phyloP scores from a whole-genome alignment of 192 early-diverging fungal species.

The Pilaira anomala region DNA sequence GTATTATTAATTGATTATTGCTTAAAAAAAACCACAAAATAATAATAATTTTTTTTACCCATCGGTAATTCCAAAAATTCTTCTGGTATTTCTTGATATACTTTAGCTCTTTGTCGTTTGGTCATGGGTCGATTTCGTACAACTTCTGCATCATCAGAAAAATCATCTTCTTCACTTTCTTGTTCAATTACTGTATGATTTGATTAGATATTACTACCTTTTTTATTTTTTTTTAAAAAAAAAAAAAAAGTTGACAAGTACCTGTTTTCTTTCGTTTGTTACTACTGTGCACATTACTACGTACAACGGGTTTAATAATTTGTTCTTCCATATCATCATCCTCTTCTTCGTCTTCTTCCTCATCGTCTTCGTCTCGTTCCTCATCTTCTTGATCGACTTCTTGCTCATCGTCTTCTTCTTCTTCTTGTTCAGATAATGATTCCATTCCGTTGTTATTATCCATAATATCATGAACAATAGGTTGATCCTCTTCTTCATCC shows the following conservation, averaged over 20 bases:
- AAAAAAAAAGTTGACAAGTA: not conserved
- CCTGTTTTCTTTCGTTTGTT: not conserved
- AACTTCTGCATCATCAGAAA: conserved; percentile 25
- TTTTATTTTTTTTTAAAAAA: not conserved
- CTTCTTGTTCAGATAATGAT: conserved; percentile 19
- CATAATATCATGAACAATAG: conserved; percentile 13
- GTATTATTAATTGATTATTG: not conserved
- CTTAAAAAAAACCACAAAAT: not conserved
- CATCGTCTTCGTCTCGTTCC: conserved; percentile 13
- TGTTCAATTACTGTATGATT: conserved; percentile 12
- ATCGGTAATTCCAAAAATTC: conserved; percentile 70
- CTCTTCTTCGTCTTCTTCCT: conserved; percentile 6
- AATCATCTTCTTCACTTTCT: conserved; percentile 18
- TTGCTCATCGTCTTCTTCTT: conserved; percentile 20
- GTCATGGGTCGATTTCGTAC: conserved; percentile 51
- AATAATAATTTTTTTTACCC: conserved; percentile 35
- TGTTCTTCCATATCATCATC: conserved; percentile 17
- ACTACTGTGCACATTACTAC: not conserved
- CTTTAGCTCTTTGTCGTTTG: conserved; percentile 67
- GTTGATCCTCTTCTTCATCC: conserved; percentile 28
- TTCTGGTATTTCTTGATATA: conserved; percentile 52
- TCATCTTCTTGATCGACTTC: conserved; percentile 13
- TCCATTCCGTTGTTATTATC: conserved; percentile 2
- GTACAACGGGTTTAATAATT: not conserved
- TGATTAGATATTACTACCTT: not conserved